Base-by-base conservation (phyloP, 805 yeast genomes). In the Scheffersomyces stipitis region DNA sequence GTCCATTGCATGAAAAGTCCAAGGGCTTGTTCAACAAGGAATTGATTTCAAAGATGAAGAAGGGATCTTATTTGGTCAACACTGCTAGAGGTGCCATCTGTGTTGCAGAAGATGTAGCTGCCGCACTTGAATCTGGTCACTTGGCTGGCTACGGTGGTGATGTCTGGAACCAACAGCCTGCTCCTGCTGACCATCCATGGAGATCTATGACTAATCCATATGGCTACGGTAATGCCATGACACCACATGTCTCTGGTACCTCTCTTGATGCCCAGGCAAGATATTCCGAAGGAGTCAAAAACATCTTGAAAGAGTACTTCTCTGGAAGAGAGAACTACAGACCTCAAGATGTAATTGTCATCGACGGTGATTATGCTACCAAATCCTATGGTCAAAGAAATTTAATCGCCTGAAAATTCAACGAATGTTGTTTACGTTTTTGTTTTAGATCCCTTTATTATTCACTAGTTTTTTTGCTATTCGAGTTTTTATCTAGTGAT, bases 141-240 rank as follows among this genome's bases (percentile, higher is more conserved):
- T 58, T 85, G 33, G 70, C 82, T 51, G 91, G 90, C 35, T 85
- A 84, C 57, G 93, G 90, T 52, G 93, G 91, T 49, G 93, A 85
- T 61, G 93, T 85, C 34, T 84, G 91, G 88, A 75, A 54, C 67
- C 83, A 81, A n/a, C 95, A 85, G 62, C 95, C 95, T 29, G 86
- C 91, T 18, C 88, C 89, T 45, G 66, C 68, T 36, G 73, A 73
- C 59, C 89, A 83, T 55, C 89, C 89, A 47, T 85, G 93, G 93
- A 73, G 88, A 71, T 37, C 69, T 8, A 75, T 83, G 80, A 56
- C 65, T 32, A 82, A 83, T 75, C 67, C 75, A 52, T 75, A 71
- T 47, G 83, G 83, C 41, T 85, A 77, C 24, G 91, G 91, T 47
- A 85, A 86, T 51, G 91, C 90, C 37, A 83, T 85, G 91, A 82